Conservation (phyloP, 352 stramenopile species). For the Globisporangium takayamanum region DNA sequence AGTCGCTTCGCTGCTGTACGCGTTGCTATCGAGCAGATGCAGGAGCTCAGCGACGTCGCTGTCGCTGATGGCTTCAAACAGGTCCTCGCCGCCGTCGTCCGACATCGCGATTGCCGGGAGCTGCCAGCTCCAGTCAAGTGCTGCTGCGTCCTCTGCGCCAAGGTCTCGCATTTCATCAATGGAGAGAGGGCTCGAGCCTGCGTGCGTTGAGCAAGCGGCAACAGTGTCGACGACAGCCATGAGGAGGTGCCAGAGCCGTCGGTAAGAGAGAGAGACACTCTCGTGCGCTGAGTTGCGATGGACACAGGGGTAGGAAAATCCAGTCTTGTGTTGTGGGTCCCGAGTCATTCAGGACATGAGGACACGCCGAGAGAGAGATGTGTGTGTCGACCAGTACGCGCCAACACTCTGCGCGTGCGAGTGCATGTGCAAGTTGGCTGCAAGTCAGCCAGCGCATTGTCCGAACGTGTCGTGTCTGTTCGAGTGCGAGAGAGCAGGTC, state of each 20-base stretch:
- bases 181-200: background rate
- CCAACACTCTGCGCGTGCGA: background rate
- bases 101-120: background rate
- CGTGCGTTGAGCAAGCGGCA: background rate
- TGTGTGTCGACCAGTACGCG: background rate
- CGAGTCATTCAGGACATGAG: background rate
- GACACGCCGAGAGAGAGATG: background rate
- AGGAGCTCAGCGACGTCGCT: slow-evolving; percentile 1
- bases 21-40: background rate
- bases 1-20: background rate
- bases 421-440: background rate
- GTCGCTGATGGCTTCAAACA: slow-evolving; percentile 21
- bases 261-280: background rate
- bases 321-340: background rate
- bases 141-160: too few species aligned
- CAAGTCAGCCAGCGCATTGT: too few species aligned
- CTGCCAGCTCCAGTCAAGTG: background rate
- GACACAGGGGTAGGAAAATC: background rate
- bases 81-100: slow-evolving; percentile 1
- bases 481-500: too few species aligned
- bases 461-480: too few species aligned
- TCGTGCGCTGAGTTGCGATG: background rate
- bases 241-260: too few species aligned
- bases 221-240: background rate
- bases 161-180: background rate